Evolutionary conservation across 768 basidiomycete species (phyloP).

Genomic region (Panus rudis): DNA sequence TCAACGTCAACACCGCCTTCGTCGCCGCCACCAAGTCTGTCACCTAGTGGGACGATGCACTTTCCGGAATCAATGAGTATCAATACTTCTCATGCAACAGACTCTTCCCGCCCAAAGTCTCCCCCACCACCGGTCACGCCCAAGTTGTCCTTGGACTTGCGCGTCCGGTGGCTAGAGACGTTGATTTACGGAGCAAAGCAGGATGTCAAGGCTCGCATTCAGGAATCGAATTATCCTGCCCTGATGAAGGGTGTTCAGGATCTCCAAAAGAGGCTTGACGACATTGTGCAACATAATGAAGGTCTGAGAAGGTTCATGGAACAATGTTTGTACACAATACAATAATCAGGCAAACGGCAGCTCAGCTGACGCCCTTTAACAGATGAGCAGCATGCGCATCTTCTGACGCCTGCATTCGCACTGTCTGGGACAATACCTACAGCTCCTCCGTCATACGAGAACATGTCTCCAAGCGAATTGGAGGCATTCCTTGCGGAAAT

Average conservation of each 20-base stretch:
- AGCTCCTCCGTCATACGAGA: conserved; percentile 46
- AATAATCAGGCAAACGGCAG: background rate
- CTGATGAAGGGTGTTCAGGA: conserved; percentile 54
- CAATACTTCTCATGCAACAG: too few relatives aligned
- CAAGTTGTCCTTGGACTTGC: conserved; percentile 61
- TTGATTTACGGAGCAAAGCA: conserved; percentile 60
- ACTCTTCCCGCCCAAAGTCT: too few relatives aligned
- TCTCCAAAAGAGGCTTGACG: conserved; percentile 49
- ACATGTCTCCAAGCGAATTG: conserved; percentile 61
- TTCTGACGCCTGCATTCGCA: conserved; percentile 70
- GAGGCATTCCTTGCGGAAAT: conserved; percentile 70
- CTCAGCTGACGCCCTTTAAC: background rate
- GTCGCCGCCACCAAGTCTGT: conserved; percentile 30
- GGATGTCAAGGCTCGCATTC: conserved; percentile 29
- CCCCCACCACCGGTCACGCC: conserved; percentile 48
- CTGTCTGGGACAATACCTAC: conserved; percentile 54
- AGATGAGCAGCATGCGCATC: conserved; percentile 76
- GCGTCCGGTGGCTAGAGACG: conserved; percentile 76
- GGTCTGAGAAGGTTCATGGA: conserved; percentile 69
- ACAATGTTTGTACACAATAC: conserved; percentile 47
- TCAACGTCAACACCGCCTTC: conserved; percentile 46
- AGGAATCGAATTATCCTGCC: conserved; percentile 43
- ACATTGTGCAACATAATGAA: conserved; percentile 60
- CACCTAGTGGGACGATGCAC: background rate
- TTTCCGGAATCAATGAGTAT: background rate